These are phyloP conservation scores for Mucor indicus DNA, from an alignment of 371 early-diverging fungal genomes.

Conservation along the genomic window DNA sequence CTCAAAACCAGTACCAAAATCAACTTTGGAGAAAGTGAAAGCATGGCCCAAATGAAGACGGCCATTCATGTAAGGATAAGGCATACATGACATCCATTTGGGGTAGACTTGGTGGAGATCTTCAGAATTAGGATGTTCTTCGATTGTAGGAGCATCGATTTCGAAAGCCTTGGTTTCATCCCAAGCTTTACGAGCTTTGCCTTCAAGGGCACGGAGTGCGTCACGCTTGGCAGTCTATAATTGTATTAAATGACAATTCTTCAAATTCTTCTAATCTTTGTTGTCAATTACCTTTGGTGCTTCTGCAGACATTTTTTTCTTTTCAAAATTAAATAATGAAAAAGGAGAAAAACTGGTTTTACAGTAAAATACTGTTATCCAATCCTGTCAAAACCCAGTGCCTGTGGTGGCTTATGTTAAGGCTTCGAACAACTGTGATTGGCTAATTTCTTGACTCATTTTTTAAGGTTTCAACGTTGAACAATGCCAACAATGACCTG, in stretches of 20 bases:
- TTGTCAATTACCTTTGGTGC: constrained; percentile 29
- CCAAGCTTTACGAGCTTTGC: constrained; percentile 80
- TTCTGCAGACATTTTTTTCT: constrained; percentile 19
- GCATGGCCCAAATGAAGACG: constrained; percentile 98
- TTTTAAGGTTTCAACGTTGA: too few relatives aligned
- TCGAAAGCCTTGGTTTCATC: constrained; percentile 77
- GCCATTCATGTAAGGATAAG: constrained; percentile 99
- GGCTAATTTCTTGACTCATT: constrained; percentile 11
- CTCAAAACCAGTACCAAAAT: constrained; percentile 95
- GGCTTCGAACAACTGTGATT: not conserved
- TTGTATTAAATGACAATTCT: not conserved
- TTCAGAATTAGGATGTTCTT: constrained; percentile 52
- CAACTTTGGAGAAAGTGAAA: constrained; percentile 97
- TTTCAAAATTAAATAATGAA: not conserved
- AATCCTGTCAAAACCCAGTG: constrained; percentile 8
- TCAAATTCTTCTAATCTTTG: not conserved
- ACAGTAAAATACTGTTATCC: not conserved
- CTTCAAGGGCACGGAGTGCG: constrained; percentile 76
- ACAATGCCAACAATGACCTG: too few relatives aligned
- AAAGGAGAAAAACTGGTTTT: constrained; percentile 6
- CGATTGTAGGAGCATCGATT: constrained; percentile 79
- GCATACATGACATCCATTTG: constrained; percentile 97
- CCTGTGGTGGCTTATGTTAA: constrained; percentile 11
- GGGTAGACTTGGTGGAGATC: constrained; percentile 66
- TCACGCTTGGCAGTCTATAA: constrained; percentile 81